Evolutionary conservation across 2,329 filamentous ascomycete species (phyloP).

Genomic region (Clonostachys rhizophaga): DNA sequence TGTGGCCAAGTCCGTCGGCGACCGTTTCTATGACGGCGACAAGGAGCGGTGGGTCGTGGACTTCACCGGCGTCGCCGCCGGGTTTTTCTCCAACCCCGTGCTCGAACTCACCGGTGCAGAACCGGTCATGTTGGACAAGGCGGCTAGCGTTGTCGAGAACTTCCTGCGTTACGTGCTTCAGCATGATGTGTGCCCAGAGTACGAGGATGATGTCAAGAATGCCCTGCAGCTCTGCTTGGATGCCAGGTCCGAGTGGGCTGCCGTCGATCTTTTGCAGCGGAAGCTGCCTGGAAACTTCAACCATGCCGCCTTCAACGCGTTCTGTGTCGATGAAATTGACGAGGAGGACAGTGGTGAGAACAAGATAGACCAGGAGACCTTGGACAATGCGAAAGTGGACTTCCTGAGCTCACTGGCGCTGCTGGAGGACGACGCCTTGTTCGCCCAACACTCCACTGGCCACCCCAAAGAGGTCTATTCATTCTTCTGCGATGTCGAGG

Average conservation of each 20-base stretch:
- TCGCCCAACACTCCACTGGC: slow-evolving; percentile 31
- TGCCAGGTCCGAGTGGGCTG: slow-evolving; percentile 63
- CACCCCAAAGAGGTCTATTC: slow-evolving; percentile 29
- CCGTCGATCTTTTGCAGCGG: slow-evolving; percentile 43
- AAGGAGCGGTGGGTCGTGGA: slow-evolving; percentile 70
- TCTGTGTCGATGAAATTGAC: slow-evolving; percentile 34
- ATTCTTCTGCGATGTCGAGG: slow-evolving; percentile 55
- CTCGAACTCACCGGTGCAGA: slow-evolving; percentile 52
- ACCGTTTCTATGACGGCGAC: slow-evolving; percentile 43
- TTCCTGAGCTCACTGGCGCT: neutral
- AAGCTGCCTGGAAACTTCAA: slow-evolving; percentile 77
- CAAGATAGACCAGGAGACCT: slow-evolving; percentile 15
- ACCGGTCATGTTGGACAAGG: slow-evolving; percentile 44
- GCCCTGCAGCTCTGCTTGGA: slow-evolving; percentile 63
- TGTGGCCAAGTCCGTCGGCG: slow-evolving; percentile 38
- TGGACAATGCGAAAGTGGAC: neutral
- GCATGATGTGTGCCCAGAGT: slow-evolving; percentile 84
- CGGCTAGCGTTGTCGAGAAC: slow-evolving; percentile 68
- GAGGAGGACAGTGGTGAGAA: slow-evolving; percentile 13
- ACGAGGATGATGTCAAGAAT: slow-evolving; percentile 58
- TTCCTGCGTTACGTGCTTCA: slow-evolving; percentile 85
- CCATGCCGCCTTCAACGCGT: slow-evolving; percentile 65
- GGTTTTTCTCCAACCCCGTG: slow-evolving; percentile 66
- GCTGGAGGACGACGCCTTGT: slow-evolving; percentile 17
- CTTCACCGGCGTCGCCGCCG: slow-evolving; percentile 71